Conservation (phyloP, 257 asterid species). For the Capsicum chinense region DNA sequence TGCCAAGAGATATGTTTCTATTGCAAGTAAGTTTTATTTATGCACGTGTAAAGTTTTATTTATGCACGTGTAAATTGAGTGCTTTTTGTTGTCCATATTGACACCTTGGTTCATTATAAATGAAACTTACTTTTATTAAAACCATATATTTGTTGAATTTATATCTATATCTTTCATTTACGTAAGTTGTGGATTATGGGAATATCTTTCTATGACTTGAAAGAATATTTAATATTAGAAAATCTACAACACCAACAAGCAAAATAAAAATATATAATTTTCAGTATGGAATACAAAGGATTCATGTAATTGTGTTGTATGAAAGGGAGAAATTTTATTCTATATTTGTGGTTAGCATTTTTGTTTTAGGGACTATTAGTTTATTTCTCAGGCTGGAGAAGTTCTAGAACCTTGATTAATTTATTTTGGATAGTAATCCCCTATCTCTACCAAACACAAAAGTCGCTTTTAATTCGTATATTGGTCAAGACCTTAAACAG, state of each 20-base stretch:
- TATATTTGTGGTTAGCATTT: too few relatives aligned
- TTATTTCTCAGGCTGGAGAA: too few relatives aligned
- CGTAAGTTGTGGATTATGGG: neutral
- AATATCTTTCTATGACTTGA: neutral
- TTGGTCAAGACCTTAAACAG: too few relatives aligned
- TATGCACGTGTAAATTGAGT: neutral
- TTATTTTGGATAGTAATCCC: too few relatives aligned
- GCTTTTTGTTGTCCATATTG: neutral
- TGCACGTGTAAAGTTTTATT: neutral
- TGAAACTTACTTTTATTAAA: neutral
- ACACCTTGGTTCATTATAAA: neutral
- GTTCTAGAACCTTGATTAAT: too few relatives aligned
- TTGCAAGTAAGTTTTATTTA: slow-evolving; percentile 62
- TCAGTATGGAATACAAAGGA: neutral
- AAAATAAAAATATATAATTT: neutral
- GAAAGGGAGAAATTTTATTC: neutral
- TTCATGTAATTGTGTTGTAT: neutral
- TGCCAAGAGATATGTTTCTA: slow-evolving; percentile 77
- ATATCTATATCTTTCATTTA: neutral
- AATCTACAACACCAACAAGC: neutral
- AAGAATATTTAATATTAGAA: neutral
- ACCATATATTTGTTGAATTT: neutral
- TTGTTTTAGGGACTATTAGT: too few relatives aligned
- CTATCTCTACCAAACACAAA: too few relatives aligned
- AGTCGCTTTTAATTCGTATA: too few relatives aligned